phyloP scores from a whole-genome alignment of 2,329 filamentous ascomycete species.

The Colletotrichum chrysophilum region DNA sequence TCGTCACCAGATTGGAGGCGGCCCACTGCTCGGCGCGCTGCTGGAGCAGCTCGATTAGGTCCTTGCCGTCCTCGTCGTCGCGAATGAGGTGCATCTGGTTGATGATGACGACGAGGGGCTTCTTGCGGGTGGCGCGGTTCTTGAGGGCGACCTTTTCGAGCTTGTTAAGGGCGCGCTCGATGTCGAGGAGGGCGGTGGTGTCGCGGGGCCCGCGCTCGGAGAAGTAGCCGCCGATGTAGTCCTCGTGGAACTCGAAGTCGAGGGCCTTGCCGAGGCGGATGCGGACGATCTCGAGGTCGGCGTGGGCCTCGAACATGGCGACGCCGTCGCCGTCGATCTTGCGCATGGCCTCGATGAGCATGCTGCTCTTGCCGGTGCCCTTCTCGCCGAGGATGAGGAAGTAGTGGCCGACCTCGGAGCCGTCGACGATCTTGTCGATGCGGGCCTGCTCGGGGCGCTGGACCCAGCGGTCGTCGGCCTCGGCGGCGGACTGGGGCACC shows the following conservation, averaged over 20 bases:
- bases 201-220: constrained; percentile 92
- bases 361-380: constrained; percentile 94
- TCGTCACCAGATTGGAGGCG: constrained; percentile 85
- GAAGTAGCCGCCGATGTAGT: constrained; percentile 96
- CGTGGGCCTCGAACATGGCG: constrained; percentile 96
- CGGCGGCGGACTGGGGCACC: constrained; percentile 48
- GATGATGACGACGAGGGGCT: constrained; percentile 88
- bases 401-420: constrained; percentile 79
- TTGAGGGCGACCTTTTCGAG: constrained; percentile 90
- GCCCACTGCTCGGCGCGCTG: constrained; percentile 98
- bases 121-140: constrained; percentile 46
- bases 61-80: constrained; percentile 90
- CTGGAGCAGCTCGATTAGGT: constrained; percentile 92
- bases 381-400: constrained; percentile 94
- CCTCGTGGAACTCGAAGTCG: constrained; percentile 96
- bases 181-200: constrained; percentile 89
- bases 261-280: constrained; percentile 91
- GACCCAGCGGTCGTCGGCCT: constrained; percentile 75
- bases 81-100: constrained; percentile 92
- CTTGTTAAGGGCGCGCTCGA: constrained; percentile 97
- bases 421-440: constrained; percentile 84
- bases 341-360: constrained; percentile 94
- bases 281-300: constrained; percentile 93
- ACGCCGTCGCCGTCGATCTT: constrained; percentile 89
- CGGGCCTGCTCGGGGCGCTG: constrained; percentile 79